A percentile compares a stretch with the other conserved stretches of the same genome.
Conservation (phyloP, 2,329 filamentous ascomycete genomes). For the Cladosporium sp. region DNA sequence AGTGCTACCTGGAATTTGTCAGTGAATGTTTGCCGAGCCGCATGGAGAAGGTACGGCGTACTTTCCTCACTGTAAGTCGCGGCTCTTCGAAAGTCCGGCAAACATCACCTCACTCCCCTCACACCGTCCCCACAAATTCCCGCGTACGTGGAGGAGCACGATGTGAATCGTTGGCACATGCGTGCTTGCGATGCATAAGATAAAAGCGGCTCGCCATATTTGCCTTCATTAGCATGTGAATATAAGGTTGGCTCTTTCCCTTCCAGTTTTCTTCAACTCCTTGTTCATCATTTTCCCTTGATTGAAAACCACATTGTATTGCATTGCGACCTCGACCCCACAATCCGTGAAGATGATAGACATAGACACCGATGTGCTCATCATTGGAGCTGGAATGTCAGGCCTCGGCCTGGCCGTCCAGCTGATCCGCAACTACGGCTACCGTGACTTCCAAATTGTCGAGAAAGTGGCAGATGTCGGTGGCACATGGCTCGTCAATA, state of each 20-base stretch:
- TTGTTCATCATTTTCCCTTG: not conserved
- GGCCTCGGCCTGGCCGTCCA: constrained; percentile 46
- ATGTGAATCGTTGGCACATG: not conserved
- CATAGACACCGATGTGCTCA: constrained; percentile 44
- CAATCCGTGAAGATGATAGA: constrained; percentile 22
- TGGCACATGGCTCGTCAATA: constrained; percentile 40
- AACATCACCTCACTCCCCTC: not conserved
- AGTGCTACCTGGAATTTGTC: too few relatives aligned
- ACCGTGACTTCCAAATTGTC: constrained; percentile 40
- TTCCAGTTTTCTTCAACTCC: too few relatives aligned
- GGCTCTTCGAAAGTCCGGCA: not conserved
- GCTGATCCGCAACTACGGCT: constrained; percentile 37
- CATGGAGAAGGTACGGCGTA: not conserved
- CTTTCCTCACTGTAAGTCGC: not conserved
- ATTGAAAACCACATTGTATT: constrained; percentile 2
- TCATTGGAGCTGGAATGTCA: constrained; percentile 49
- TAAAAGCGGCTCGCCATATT: too few relatives aligned
- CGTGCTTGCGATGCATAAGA: not conserved
- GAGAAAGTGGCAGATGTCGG: constrained; percentile 41
- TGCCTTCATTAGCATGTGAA: too few relatives aligned
- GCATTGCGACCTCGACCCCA: not conserved
- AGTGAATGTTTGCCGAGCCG: not conserved
- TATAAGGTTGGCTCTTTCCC: too few relatives aligned
- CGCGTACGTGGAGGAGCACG: not conserved
- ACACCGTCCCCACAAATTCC: not conserved